Evolutionary conservation across 768 basidiomycete genomes (phyloP).

Genomic region (Pisolithus tinctorius): DNA sequence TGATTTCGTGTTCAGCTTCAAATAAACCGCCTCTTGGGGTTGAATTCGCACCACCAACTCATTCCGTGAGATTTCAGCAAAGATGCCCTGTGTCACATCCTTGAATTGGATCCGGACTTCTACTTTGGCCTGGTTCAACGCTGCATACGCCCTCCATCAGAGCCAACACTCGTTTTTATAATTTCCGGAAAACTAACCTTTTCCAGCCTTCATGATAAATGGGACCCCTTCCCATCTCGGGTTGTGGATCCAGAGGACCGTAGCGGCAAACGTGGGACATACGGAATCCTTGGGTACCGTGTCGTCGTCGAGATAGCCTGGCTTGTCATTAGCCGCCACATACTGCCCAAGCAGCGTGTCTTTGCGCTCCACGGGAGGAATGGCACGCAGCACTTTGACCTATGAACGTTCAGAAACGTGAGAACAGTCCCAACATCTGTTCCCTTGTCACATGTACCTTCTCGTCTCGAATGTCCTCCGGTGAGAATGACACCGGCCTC

Average conservation of each 20-base stretch:
- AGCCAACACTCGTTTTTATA: background rate
- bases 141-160: conserved; percentile 32
- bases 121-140: conserved; percentile 97
- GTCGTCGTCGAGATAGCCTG: conserved; percentile 98
- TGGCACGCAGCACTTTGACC: conserved; percentile 94
- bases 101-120: conserved; percentile 98
- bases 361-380: conserved; percentile 68
- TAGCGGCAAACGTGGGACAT: conserved; percentile 93
- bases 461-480: conserved; percentile 97
- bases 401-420: conserved; percentile 26
- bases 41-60: conserved; percentile 98
- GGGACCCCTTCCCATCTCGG: conserved; percentile 99
- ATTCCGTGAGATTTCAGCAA: conserved; percentile 92
- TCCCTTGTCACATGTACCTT: conserved; percentile 51
- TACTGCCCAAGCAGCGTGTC: conserved; percentile 96
- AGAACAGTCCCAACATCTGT: conserved; percentile 9
- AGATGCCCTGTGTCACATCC: conserved; percentile 94
- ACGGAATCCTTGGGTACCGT: conserved; percentile 89
- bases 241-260: conserved; percentile 87
- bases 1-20: conserved; percentile 94
- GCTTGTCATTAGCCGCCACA: conserved; percentile 80
- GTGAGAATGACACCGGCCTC: conserved; percentile 92
- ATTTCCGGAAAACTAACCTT: conserved; percentile 50
- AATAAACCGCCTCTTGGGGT: conserved; percentile 92
- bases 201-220: conserved; percentile 97